Percentiles rank a stretch among this genome's conserved stretches.
Conservation (phyloP, 148 eudicot species). For the Spergularia marina region DNA sequence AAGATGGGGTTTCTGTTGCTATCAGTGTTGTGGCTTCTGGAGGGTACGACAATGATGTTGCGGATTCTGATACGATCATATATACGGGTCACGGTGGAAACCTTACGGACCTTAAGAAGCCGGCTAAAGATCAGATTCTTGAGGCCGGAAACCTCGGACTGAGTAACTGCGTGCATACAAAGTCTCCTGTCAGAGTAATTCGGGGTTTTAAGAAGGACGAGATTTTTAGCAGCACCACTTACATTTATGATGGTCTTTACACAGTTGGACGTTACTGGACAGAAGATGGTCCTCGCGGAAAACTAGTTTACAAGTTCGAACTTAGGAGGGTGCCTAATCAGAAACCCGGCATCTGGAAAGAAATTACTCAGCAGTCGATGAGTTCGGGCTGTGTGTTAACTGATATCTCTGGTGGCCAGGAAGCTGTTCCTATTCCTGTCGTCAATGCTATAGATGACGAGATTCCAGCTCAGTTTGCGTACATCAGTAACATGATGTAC, state of each 20-base stretch:
- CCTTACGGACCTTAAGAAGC: constrained; percentile 40
- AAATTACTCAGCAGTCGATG: constrained; percentile 49
- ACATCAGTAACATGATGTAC: constrained; percentile 58
- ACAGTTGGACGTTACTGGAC: constrained; percentile 55
- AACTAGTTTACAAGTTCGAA: constrained; percentile 64
- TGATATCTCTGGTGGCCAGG: constrained; percentile 75
- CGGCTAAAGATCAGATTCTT: constrained; percentile 76
- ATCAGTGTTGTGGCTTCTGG: constrained; percentile 83
- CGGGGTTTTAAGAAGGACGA: constrained; percentile 71
- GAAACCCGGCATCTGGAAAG: constrained; percentile 75
- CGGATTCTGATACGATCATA: constrained; percentile 54
- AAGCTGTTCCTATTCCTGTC: constrained; percentile 53
- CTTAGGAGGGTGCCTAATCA: constrained; percentile 65
- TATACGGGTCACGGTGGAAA: constrained; percentile 85
- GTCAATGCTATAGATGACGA: constrained; percentile 64
- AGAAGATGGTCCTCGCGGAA: constrained; percentile 50
- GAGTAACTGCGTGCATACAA: constrained; percentile 48
- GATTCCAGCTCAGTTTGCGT: constrained; percentile 63
- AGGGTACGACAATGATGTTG: constrained; percentile 63
- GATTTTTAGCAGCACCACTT: constrained; percentile 32
- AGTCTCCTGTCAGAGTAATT: constrained; percentile 65
- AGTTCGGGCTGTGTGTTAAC: constrained; percentile 41
- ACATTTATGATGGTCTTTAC: constrained; percentile 80
- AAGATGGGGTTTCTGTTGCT: constrained; percentile 40
- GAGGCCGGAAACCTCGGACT: constrained; percentile 79